Conservation (phyloP, 2,329 filamentous ascomycete species). For the Beauveria scarabaeidicola region DNA sequence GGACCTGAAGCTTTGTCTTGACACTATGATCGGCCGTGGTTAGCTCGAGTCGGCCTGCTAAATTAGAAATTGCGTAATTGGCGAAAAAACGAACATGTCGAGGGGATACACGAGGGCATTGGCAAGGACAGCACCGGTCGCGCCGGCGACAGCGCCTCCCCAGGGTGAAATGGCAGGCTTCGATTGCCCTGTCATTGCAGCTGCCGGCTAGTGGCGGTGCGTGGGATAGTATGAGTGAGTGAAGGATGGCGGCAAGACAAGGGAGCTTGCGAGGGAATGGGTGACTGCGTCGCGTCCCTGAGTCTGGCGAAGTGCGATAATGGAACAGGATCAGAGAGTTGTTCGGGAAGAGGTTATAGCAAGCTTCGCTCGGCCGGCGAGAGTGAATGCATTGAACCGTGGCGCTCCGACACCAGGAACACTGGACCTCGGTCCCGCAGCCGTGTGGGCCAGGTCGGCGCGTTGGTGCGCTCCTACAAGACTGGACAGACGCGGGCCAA, state of each 20-base stretch:
- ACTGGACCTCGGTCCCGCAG: slow-evolving; percentile 10
- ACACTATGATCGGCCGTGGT: slow-evolving; percentile 49
- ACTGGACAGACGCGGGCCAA: not conserved
- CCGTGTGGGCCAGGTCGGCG: slow-evolving; percentile 9
- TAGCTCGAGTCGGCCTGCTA: not conserved
- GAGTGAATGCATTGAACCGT: slow-evolving; percentile 7
- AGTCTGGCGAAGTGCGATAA: not conserved
- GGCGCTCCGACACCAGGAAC: slow-evolving; percentile 8
- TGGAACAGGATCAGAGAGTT: not conserved
- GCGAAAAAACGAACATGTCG: slow-evolving; percentile 65
- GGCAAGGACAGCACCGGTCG: slow-evolving; percentile 84
- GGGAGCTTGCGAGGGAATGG: not conserved
- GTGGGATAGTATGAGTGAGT: not conserved
- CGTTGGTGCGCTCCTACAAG: not conserved
- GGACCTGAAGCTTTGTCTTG: slow-evolving; percentile 92
- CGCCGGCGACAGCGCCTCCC: slow-evolving; percentile 87
- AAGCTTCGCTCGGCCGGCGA: not conserved
- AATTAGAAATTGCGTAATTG: slow-evolving; percentile 4
- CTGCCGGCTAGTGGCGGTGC: not conserved
- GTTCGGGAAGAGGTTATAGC: not conserved
- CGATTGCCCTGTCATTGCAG: slow-evolving; percentile 44
- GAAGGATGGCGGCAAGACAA: not conserved
- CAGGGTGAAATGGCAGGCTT: slow-evolving; percentile 77
- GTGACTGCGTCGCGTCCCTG: not conserved
- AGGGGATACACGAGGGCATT: slow-evolving; percentile 94